These are phyloP conservation scores for Coemansia sp. DNA, from an alignment of 192 early-diverging fungal species.

Conservation along the genomic window DNA sequence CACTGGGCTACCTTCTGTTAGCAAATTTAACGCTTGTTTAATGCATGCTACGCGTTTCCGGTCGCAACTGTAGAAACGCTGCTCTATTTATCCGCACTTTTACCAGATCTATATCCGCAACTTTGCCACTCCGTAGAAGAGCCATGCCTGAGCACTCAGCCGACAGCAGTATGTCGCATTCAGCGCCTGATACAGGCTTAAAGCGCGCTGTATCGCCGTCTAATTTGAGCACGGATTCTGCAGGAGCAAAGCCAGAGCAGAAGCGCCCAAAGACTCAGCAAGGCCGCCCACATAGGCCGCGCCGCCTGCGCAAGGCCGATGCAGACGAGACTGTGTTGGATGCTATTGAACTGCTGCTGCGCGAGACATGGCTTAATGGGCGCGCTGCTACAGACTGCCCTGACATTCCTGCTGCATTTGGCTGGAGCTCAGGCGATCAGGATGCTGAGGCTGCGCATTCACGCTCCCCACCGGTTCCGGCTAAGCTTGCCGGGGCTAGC, in stretches of 20 bases:
- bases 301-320: constrained; percentile 24
- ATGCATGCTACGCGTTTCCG: too few relatives aligned
- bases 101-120: too few relatives aligned
- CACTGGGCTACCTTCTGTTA: too few relatives aligned
- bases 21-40: too few relatives aligned
- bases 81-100: too few relatives aligned
- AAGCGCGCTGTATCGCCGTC: neutral
- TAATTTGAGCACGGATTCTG: neutral
- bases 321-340: constrained; percentile 42
- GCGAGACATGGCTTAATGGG: constrained; percentile 14
- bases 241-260: neutral
- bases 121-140: too few relatives aligned
- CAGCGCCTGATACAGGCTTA: neutral
- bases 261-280: constrained; percentile 31
- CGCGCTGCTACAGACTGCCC: neutral
- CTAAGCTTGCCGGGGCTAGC: constrained; percentile 38
- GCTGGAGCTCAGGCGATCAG: constrained; percentile 31
- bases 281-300: constrained; percentile 9
- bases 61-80: too few relatives aligned
- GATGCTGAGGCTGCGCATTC: constrained; percentile 32
- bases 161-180: neutral
- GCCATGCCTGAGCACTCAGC: constrained; percentile 3
- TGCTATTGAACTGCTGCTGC: constrained; percentile 30
- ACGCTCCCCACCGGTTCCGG: constrained; percentile 27
- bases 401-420: constrained; percentile 24